These are phyloP conservation scores for Populus tomentosa DNA, from an alignment of 441 rosid species.

Conservation along the genomic window DNA sequence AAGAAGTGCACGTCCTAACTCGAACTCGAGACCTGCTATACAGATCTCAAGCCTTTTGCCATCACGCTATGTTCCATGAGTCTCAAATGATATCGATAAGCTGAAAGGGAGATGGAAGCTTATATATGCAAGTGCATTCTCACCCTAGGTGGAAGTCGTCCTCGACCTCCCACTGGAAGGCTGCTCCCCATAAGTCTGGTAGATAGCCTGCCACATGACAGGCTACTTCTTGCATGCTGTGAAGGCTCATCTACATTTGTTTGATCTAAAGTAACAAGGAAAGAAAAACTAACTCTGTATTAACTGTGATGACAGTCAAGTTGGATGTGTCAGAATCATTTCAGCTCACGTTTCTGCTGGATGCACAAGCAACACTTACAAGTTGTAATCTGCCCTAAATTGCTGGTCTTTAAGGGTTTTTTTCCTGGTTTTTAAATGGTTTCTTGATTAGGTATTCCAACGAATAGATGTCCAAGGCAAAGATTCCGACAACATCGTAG, in stretches of 20 bases:
- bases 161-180: conserved; percentile 84
- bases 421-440: conserved; percentile 5
- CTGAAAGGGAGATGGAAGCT: conserved; percentile 92
- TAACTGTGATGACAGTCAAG: background rate
- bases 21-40: too few relatives aligned
- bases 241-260: background rate
- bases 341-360: background rate
- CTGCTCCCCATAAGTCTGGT: conserved; percentile 43
- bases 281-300: background rate
- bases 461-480: conserved; percentile 76
- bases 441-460: conserved; percentile 65
- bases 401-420: background rate
- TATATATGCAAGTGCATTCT: conserved; percentile 86
- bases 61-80: fast-evolving
- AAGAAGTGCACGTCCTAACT: too few relatives aligned
- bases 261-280: background rate
- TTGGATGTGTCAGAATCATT: background rate
- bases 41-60: too few relatives aligned
- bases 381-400: background rate
- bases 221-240: background rate
- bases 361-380: background rate
- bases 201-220: background rate
- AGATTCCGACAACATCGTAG: conserved; percentile 87
- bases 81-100: conserved; percentile 46
- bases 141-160: conserved; percentile 86